Evolutionary conservation across 2,329 filamentous ascomycete genomes (phyloP), one percentile per base, ranked within the genome.

Genomic region (Penicillium vulpinum): DNA sequence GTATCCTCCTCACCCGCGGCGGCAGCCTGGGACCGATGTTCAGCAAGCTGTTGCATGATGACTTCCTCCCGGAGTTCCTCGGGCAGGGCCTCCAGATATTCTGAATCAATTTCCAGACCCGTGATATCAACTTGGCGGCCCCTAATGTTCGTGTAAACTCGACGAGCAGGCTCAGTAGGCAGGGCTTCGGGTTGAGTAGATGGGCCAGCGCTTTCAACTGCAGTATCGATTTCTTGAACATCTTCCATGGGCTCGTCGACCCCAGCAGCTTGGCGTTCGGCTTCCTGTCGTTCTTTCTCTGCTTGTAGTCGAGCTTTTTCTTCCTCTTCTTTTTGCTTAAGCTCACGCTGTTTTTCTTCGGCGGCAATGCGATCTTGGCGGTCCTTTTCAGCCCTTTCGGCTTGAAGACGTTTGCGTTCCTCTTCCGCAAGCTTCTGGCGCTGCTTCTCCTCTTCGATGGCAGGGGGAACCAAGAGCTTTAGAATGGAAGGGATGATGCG

Each of bases 61-160:
- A 99, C 94, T 72, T 99, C 94, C 73, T 97, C 93, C 44, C 94
- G 85, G 70, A 97, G 87, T 59, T 99, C 95, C 66, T 99, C 94
- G 0, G 94, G 94, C n/a, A 99, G 79, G n/a, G 93, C 95, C 57
- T 94, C 91, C 7, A 99, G 85, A 74, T 97, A 99, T 55, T 96
- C 92, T 16, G 89, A 85, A 70, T 99, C 94, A 66, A 99, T 97
- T 47, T 93, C 92, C 60, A 99, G 83, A 59, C 91, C 90, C 0
- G 94, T 99, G 47, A 99, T 94, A 72, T 99, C 94, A 51, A 96
- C 85, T 67, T 94, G 87, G 61, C 90, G 89, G 26, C 92, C 93
- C 58, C 92, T 83, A 52, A 99, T 92, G 2, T 85, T 92, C 16
- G 91, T 95, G 66, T 88, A 88, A 29, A 96, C 83, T 46, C 92